A percentile compares a stretch with the other conserved stretches of the same genome.
Evolutionary conservation across 345 rosid species (phyloP).

Genomic region (Populus davidiana): DNA sequence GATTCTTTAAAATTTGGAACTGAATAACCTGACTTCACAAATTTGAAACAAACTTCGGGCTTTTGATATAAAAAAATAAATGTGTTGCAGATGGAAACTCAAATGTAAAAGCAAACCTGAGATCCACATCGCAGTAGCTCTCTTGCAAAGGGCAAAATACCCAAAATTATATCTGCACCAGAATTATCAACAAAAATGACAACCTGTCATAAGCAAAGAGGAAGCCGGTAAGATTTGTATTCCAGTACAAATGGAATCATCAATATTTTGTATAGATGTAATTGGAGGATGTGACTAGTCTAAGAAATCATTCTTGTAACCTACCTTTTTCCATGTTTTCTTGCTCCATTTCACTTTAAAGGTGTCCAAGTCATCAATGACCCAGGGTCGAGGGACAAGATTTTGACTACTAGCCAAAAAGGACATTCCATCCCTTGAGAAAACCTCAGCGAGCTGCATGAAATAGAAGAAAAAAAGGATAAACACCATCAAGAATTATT

Average conservation of each 20-base stretch:
- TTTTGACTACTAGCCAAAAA: slow-evolving; percentile 92
- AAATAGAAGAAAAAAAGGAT: slow-evolving; percentile 12
- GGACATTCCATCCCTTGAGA: slow-evolving; percentile 95
- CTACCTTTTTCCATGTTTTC: slow-evolving; percentile 94
- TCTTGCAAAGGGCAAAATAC: slow-evolving; percentile 89
- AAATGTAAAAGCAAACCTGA: slow-evolving; percentile 49
- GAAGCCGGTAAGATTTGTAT: slow-evolving; percentile 15
- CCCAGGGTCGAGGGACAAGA: slow-evolving; percentile 92
- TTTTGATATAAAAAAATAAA: slow-evolving; percentile 10
- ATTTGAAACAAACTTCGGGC: background rate
- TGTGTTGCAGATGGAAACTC: background rate
- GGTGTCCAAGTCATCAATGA: slow-evolving; percentile 79
- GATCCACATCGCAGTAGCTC: slow-evolving; percentile 84
- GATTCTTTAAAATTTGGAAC: background rate
- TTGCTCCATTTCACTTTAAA: slow-evolving; percentile 78
- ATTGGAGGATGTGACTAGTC: background rate
- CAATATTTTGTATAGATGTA: background rate
- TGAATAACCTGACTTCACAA: background rate
- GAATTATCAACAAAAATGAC: slow-evolving; percentile 95
- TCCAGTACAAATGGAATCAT: background rate
- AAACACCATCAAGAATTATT: background rate
- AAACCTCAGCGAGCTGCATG: slow-evolving; percentile 94
- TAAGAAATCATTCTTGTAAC: slow-evolving; percentile 2
- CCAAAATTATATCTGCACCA: slow-evolving; percentile 96
- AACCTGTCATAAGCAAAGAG: slow-evolving; percentile 49